Evolutionary conservation across 805 yeast species (phyloP).

Genomic region (Saccharomycopsis malanga): DNA sequence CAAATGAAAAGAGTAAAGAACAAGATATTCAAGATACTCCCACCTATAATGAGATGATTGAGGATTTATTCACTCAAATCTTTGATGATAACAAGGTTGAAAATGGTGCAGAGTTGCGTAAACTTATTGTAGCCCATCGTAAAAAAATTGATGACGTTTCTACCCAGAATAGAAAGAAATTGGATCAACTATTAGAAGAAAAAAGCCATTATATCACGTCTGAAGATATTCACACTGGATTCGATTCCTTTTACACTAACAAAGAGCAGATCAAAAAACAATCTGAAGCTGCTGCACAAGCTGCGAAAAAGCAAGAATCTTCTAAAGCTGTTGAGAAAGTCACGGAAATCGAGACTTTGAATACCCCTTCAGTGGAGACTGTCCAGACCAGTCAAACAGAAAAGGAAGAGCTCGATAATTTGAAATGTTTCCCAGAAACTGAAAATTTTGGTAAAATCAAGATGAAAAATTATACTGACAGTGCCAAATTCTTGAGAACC

Average conservation of each 20-base stretch:
- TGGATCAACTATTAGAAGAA: slow-evolving; percentile 62
- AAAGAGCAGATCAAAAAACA: slow-evolving; percentile 18
- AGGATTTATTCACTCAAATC: slow-evolving; percentile 76
- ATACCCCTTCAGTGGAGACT: slow-evolving; percentile 22
- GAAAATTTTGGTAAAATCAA: slow-evolving; percentile 55
- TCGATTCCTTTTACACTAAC: slow-evolving; percentile 40
- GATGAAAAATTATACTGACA: slow-evolving; percentile 37
- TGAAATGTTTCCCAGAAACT: slow-evolving; percentile 57
- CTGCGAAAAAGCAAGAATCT: slow-evolving; percentile 22
- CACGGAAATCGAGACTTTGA: slow-evolving; percentile 30
- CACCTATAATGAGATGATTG: slow-evolving; percentile 87
- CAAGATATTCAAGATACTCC: slow-evolving; percentile 42
- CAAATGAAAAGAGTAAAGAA: slow-evolving; percentile 45
- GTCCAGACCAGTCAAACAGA: slow-evolving; percentile 18
- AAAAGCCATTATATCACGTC: slow-evolving; percentile 71
- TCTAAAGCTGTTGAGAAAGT: slow-evolving; percentile 26
- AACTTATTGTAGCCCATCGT: slow-evolving; percentile 53
- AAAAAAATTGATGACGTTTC: slow-evolving; percentile 62
- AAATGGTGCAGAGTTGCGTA: slow-evolving; percentile 37
- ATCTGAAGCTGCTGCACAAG: slow-evolving; percentile 50
- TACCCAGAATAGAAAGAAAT: slow-evolving; percentile 54
- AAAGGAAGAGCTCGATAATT: slow-evolving; percentile 36
- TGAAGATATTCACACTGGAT: slow-evolving; percentile 89
- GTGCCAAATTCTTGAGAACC: slow-evolving; percentile 45
- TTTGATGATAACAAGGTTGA: slow-evolving; percentile 45